phyloP scores from a whole-genome alignment of 225 moss, liverwort and hornwort species.

The Polytrichum formosum region DNA sequence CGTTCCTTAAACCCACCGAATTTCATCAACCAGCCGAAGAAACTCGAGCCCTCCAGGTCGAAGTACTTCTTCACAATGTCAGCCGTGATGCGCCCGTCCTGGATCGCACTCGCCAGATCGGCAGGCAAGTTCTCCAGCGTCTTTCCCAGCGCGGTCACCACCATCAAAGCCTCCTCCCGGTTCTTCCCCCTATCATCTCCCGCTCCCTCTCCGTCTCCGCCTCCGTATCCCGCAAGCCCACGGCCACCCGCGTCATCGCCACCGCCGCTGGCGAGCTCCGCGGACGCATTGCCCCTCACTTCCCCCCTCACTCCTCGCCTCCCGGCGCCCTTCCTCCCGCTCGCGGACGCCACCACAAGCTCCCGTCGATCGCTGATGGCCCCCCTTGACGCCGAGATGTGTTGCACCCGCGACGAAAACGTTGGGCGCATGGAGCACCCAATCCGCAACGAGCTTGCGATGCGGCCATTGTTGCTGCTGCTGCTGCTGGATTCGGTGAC shows the following conservation, averaged over 20 bases:
- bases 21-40: constrained; percentile 69
- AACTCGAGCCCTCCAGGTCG: constrained; percentile 54
- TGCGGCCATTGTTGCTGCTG: constrained; percentile 7
- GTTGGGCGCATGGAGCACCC: background rate
- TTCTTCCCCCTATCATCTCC: constrained; percentile 39
- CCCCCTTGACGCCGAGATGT: background rate
- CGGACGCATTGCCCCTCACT: constrained; percentile 26
- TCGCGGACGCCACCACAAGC: background rate
- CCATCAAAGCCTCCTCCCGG: constrained; percentile 58
- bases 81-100: constrained; percentile 80
- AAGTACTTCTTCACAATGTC: constrained; percentile 68
- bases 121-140: constrained; percentile 74
- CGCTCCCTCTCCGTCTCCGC: constrained; percentile 32
- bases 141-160: constrained; percentile 56
- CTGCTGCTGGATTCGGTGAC: constrained; percentile 20
- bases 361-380: too few relatives aligned
- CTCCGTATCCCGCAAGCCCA: constrained; percentile 34
- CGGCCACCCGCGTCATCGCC: constrained; percentile 33
- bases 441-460: background rate
- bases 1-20: constrained; percentile 93
- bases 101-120: constrained; percentile 64
- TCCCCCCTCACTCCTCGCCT: background rate
- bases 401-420: background rate
- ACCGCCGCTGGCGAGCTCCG: constrained; percentile 46
- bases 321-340: too few relatives aligned